A percentile compares a stretch with the other conserved stretches of the same genome.
Conservation (phyloP, 176 grass and related monocot species). For the Thalia dealbata region DNA sequence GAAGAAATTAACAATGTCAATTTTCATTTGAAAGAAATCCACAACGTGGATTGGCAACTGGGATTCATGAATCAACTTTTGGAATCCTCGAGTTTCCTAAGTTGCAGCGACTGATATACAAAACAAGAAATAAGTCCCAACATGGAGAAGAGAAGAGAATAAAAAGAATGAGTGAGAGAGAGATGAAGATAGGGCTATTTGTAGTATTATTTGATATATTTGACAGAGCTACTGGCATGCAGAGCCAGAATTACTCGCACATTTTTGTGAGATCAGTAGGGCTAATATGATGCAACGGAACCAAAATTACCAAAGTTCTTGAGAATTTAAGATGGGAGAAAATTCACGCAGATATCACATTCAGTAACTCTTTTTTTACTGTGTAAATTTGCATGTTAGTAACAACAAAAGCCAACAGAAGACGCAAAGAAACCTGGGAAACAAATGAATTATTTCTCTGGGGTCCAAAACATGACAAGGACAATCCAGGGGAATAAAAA, state of each 20-base stretch:
- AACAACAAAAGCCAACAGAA: background rate
- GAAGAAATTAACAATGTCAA: too few species aligned
- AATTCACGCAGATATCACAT: background rate
- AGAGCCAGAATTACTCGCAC: background rate
- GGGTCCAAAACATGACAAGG: background rate
- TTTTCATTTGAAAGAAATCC: too few species aligned
- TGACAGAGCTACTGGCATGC: too few species aligned
- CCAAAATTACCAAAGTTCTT: background rate
- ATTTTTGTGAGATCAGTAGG: background rate
- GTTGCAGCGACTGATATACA: too few species aligned
- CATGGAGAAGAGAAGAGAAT: too few species aligned
- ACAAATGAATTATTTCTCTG: background rate
- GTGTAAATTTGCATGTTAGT: background rate
- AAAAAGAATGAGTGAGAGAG: too few species aligned
- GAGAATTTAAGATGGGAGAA: background rate
- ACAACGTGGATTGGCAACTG: too few species aligned
- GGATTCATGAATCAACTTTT: too few species aligned
- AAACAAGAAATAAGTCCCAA: too few species aligned
- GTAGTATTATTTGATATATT: too few species aligned
- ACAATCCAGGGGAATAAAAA: background rate
- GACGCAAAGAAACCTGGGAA: background rate
- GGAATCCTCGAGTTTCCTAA: too few species aligned
- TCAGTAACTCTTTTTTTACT: background rate
- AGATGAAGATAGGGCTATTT: too few species aligned
- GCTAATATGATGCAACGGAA: background rate